Evolutionary conservation across 1,139 yeast genomes (phyloP), one percentile per base, ranked within the genome.

Genomic region (Nakaseomyces nivariensis): DNA sequence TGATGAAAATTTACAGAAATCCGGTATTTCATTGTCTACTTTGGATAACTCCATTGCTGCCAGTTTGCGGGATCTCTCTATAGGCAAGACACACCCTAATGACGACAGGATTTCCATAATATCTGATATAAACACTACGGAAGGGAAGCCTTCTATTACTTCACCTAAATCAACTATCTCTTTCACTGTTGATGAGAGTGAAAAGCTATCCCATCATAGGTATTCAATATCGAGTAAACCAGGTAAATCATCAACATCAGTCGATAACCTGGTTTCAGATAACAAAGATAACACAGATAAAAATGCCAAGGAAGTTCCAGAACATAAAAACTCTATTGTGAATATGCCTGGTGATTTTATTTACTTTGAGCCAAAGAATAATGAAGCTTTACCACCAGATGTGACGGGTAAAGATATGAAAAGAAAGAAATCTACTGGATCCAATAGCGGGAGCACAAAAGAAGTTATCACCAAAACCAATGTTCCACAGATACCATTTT

Each of bases 401-500:
- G 34, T 46, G 25, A 2, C 22, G 4, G 44, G 29, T 13, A 29
- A 27, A 34, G 29, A 25, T 24, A 27, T 29, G 36, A 25, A 38
- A 24, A 43, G 37, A n/a, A 48, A 49, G 37, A 47, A 49, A 24
- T 27, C 29, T 27, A 34, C 40, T 40, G 33, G 33, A 32, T 37
- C 43, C 22, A 43, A 32, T 9, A 43, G 38, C 17, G 40, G 42
- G 2, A 49, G 50, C 25, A 58, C 66, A 1, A 72, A 72, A 52
- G 68, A 75, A 2, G 61, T 72, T 3, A 70, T 74, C 44, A 61
- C 71, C 2, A 61, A 82, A 3, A 85, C 85, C 2, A 76, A 73
- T 4, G 86, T 82, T 0, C 85, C 88, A 1, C 80, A 82, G 33
- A 82, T 82, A 1, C 90, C 90, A 22, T 85, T 85, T 61, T 83